A percentile compares a stretch with the other conserved stretches of the same genome.
phyloP scores from a whole-genome alignment of 306 rosid genomes.

The Boehmeria nivea region DNA sequence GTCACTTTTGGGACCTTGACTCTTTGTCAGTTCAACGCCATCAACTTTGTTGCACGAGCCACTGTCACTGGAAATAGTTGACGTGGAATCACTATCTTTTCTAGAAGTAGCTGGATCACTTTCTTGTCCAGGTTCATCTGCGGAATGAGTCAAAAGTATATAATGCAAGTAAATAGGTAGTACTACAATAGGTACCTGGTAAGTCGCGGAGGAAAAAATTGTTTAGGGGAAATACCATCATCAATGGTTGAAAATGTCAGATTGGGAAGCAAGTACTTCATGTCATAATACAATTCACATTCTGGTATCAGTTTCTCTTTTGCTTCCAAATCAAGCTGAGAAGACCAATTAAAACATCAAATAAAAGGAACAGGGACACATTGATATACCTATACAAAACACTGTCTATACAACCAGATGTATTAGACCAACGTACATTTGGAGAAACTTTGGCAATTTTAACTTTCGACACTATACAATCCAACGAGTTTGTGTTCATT shows the following conservation, averaged over 20 bases:
- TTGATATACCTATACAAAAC: not conserved
- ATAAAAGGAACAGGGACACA: not conserved
- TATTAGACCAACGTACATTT: constrained; percentile 6
- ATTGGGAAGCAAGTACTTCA: constrained; percentile 6
- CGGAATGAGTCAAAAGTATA: not conserved
- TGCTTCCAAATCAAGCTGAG: constrained; percentile 13
- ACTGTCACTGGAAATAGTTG: constrained; percentile 63
- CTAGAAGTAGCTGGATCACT: constrained; percentile 11
- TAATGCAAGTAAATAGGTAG: too few relatives aligned
- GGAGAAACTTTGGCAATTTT: constrained; percentile 9
- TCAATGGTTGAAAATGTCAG: constrained; percentile 1
- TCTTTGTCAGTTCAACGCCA: constrained; percentile 29
- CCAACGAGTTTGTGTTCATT: constrained; percentile 58
- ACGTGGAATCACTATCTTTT: constrained; percentile 44
- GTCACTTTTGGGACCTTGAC: constrained; percentile 9
- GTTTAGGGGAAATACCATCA: not conserved
- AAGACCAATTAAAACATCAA: not conserved
- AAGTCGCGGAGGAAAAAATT: not conserved
- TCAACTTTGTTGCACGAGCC: constrained; percentile 25
- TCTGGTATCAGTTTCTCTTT: not conserved
- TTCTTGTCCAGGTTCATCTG: not conserved
- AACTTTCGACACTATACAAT: constrained; percentile 29
- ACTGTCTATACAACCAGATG: not conserved
- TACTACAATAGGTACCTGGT: not conserved
- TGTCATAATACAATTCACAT: constrained; percentile 15